A percentile compares a stretch with the other conserved stretches of the same genome.
Conservation (phyloP, 352 stramenopile genomes). For the Blastocystis sp. region DNA sequence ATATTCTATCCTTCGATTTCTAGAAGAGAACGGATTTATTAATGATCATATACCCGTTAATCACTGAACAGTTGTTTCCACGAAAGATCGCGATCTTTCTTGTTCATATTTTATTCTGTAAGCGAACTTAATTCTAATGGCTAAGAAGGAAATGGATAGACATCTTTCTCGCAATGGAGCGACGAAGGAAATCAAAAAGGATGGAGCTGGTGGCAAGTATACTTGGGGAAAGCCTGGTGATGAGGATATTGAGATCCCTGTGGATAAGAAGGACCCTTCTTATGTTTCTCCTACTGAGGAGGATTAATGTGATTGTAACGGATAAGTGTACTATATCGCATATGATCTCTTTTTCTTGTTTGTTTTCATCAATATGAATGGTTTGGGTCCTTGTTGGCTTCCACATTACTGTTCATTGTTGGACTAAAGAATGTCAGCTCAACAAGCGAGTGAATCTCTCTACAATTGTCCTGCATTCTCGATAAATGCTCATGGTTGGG, state of each 20-base stretch:
- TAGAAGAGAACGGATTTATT: background rate
- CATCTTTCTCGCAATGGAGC: slow-evolving; percentile 64
- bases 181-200: slow-evolving; percentile 59
- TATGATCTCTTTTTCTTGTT: background rate
- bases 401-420: too few species aligned
- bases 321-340: background rate
- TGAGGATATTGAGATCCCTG: slow-evolving; percentile 61
- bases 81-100: background rate
- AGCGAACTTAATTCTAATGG: slow-evolving; percentile 1
- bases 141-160: slow-evolving; percentile 63
- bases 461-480: slow-evolving; percentile 22
- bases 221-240: slow-evolving; percentile 66
- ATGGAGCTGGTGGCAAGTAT: slow-evolving; percentile 65
- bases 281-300: slow-evolving; percentile 64
- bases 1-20: background rate
- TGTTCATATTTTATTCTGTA: slow-evolving; percentile 30
- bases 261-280: slow-evolving; percentile 64
- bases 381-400: too few species aligned
- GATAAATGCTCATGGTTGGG: slow-evolving; percentile 30
- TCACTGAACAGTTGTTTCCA: background rate
- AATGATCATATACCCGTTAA: slow-evolving; percentile 19
- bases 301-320: slow-evolving; percentile 25
- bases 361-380: background rate
- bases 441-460: slow-evolving; percentile 3
- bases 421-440: background rate